Base-by-base conservation (phyloP, 257 asterid species). In the Rubia yunnanensis region DNA sequence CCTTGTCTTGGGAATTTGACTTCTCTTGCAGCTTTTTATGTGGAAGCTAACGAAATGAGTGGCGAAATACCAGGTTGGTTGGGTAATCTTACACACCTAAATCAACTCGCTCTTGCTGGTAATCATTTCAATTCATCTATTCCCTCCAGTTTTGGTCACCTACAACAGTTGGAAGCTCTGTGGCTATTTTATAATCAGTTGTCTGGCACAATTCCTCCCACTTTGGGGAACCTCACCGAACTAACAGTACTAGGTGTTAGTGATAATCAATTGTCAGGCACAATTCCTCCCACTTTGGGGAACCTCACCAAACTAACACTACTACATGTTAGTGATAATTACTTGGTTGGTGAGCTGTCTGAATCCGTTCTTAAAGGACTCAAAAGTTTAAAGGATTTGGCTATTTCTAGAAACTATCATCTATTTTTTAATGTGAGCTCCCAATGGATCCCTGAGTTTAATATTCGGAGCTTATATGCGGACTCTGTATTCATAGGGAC, bases 361-460 rank as follows among this genome's bases (percentile, higher is more conserved):
- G 72, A 72, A 60, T 46, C 53, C 14, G 56, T 57, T 32, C 60
- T 65, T 28, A 44, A 26, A 26, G 20, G 50, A 60, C 49, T 41
- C 49, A 41, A 8, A 3, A 30, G 10, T 23, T 24, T 73, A 13
- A 26, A 35, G 0, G 24, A 0, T 9, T 11, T 66, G 18, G 5
- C 20, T 7, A 27, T 73, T 60, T 66, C 77, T 14, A 4, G 7
- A 5, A 60, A 63, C 23, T 10, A 5, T 0, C 55, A 13, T 5
- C 74, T 70, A 1, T 9, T 14, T 20, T 22, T 61, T 7, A 67
- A 67, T 9, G 64, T 60, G 26, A 73, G 69, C 77, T 58, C 2
- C 54, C 58, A 52, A 52, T 52, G 58, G 58, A 52, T 52, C 27
- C 58, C 58, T 7, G n/a, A n/a, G n/a, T n/a, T n/a, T n/a, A n/a